A percentile compares a stretch with the other conserved stretches of the same genome.
These are phyloP conservation scores for Noccaea bulbosa DNA, from an alignment of 345 rosid genomes.

Conservation along the genomic window DNA sequence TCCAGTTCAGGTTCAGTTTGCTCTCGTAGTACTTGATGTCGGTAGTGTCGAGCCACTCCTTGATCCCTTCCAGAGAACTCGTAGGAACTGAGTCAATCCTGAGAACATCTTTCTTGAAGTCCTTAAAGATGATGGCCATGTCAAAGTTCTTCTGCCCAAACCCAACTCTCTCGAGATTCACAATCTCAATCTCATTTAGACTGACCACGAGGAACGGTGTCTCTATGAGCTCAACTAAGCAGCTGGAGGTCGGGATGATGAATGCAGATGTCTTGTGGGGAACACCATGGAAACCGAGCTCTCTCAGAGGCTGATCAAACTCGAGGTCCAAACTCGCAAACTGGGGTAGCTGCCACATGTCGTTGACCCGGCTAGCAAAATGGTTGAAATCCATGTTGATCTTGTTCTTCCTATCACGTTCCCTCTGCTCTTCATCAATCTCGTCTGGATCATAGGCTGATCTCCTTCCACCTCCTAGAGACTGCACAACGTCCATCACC, in stretches of 20 bases:
- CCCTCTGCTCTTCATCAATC: constrained; percentile 91
- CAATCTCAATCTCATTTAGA: constrained; percentile 91
- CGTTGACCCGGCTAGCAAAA: constrained; percentile 85
- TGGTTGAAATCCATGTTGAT: constrained; percentile 82
- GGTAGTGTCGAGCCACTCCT: constrained; percentile 93
- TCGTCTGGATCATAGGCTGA: constrained; percentile 97
- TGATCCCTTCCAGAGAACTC: constrained; percentile 78
- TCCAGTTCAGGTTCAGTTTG: constrained; percentile 91
- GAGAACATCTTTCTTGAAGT: constrained; percentile 86
- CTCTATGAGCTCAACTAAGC: constrained; percentile 88
- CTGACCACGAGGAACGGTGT: constrained; percentile 82
- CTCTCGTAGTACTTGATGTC: constrained; percentile 94
- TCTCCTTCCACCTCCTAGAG: constrained; percentile 86
- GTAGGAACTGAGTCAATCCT: constrained; percentile 86
- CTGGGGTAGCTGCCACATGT: constrained; percentile 86
- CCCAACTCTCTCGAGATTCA: constrained; percentile 92
- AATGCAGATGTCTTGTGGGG: constrained; percentile 79
- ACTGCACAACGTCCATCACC: constrained; percentile 92
- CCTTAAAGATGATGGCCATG: constrained; percentile 89
- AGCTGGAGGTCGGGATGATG: constrained; percentile 86
- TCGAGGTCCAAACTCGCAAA: constrained; percentile 80
- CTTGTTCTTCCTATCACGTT: constrained; percentile 84
- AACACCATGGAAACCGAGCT: constrained; percentile 95
- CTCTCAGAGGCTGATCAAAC: constrained; percentile 94
- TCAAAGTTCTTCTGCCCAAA: constrained; percentile 94